A percentile compares a stretch with the other conserved stretches of the same genome.
Evolutionary conservation across 345 rosid species (phyloP).

Genomic region (Dipteronia sinensis): DNA sequence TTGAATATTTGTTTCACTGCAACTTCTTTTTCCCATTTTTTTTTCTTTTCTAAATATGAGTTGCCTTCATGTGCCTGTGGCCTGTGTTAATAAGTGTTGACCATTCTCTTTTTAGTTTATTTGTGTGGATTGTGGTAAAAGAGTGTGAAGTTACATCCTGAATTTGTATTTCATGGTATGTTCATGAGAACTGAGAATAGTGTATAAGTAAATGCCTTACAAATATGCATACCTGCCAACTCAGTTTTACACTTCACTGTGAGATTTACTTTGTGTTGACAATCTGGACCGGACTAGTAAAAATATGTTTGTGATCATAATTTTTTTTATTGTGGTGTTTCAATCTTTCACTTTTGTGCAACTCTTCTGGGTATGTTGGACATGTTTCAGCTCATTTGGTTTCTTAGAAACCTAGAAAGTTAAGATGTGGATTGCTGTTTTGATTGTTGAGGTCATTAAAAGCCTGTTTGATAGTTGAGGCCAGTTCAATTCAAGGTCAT

Average conservation of each 20-base stretch:
- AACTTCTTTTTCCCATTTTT: background rate
- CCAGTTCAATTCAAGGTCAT: background rate
- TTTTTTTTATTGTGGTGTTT: background rate
- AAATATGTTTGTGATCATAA: background rate
- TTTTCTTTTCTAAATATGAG: background rate
- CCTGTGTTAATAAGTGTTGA: background rate
- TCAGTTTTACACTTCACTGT: background rate
- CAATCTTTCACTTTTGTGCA: background rate
- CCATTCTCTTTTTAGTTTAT: background rate
- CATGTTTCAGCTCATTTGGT: background rate
- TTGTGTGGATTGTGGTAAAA: background rate
- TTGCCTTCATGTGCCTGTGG: background rate
- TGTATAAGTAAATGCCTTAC: background rate
- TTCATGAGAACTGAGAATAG: background rate
- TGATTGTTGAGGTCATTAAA: background rate
- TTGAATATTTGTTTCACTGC: background rate
- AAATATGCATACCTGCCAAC: background rate
- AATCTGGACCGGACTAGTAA: background rate
- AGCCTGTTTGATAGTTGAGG: background rate
- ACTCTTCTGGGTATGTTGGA: background rate
- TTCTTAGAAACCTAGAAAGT: background rate
- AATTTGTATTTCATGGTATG: background rate
- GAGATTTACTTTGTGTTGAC: background rate
- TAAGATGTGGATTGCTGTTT: background rate
- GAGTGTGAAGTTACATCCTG: background rate